phyloP scores from a whole-genome alignment of 148 eudicot genomes.

The Amaranthus hypochondriacus region DNA sequence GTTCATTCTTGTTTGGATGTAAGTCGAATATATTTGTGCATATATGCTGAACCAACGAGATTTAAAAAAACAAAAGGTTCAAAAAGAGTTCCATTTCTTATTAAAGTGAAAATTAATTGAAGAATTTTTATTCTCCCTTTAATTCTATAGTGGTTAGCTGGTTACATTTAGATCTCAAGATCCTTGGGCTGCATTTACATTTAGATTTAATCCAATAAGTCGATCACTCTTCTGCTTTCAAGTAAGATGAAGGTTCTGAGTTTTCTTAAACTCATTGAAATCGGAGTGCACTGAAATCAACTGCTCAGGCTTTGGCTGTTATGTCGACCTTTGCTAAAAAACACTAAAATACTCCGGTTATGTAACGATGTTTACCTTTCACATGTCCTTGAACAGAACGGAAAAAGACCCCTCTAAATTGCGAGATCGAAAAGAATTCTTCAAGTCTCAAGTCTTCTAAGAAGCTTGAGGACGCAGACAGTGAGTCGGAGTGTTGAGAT shows the following conservation, averaged over 20 bases:
- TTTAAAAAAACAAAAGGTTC: too few species aligned
- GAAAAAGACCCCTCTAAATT: conserved; percentile 66
- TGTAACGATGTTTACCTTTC: neutral
- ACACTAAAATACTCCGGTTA: neutral
- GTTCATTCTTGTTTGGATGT: too few species aligned
- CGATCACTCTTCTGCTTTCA: neutral
- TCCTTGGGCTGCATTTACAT: too few species aligned
- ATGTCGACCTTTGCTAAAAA: too few species aligned
- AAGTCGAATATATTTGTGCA: too few species aligned
- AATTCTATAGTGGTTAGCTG: too few species aligned
- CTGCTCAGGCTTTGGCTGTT: neutral
- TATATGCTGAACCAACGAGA: too few species aligned
- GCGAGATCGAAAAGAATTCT: conserved; percentile 50
- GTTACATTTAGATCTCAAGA: too few species aligned
- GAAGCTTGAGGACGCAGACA: conserved; percentile 30
- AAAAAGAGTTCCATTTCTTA: too few species aligned
- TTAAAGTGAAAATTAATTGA: too few species aligned
- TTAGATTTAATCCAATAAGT: neutral
- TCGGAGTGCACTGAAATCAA: neutral
- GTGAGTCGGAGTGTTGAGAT: conserved; percentile 44
- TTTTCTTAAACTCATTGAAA: neutral
- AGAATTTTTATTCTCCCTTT: too few species aligned
- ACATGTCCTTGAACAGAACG: conserved; percentile 42
- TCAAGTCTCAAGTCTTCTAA: conserved; percentile 31
- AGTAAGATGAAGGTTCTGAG: neutral